A percentile compares a stretch with the other conserved stretches of the same genome.
These are phyloP conservation scores for Penicillium sp. DNA, from an alignment of 2,329 filamentous ascomycete genomes.

Conservation along the genomic window DNA sequence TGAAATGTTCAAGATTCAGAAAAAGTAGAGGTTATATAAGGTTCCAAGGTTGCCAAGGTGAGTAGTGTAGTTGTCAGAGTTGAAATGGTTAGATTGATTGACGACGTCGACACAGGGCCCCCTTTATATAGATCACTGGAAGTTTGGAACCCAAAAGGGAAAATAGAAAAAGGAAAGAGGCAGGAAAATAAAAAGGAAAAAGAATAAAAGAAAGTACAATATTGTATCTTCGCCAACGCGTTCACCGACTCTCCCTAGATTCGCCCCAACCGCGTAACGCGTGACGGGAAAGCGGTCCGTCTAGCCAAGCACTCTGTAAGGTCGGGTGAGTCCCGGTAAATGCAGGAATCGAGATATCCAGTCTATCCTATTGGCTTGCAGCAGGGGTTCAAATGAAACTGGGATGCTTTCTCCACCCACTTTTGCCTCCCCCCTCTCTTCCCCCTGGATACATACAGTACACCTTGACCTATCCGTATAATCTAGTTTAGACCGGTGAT, in stretches of 20 bases:
- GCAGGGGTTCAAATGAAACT: background rate
- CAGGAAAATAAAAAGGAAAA: background rate
- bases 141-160: background rate
- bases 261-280: constrained; percentile 4
- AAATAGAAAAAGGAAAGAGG: background rate
- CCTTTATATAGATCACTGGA: constrained; percentile 7
- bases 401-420: background rate
- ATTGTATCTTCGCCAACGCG: constrained; percentile 8
- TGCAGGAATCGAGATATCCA: constrained; percentile 4
- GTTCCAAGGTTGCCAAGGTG: background rate
- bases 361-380: constrained; percentile 9
- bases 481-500: constrained; percentile 7
- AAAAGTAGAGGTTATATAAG: background rate
- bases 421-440: background rate
- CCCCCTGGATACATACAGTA: background rate
- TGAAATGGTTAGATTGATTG: background rate
- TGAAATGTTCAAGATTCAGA: background rate
- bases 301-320: constrained; percentile 3
- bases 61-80: background rate
- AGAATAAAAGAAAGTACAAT: constrained; percentile 1
- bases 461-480: background rate
- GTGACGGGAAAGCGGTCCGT: constrained; percentile 9
- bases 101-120: background rate
- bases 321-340: constrained; percentile 2
- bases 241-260: constrained; percentile 20